Conservation (phyloP, 306 rosid genomes). For the Carpinus fangiana region DNA sequence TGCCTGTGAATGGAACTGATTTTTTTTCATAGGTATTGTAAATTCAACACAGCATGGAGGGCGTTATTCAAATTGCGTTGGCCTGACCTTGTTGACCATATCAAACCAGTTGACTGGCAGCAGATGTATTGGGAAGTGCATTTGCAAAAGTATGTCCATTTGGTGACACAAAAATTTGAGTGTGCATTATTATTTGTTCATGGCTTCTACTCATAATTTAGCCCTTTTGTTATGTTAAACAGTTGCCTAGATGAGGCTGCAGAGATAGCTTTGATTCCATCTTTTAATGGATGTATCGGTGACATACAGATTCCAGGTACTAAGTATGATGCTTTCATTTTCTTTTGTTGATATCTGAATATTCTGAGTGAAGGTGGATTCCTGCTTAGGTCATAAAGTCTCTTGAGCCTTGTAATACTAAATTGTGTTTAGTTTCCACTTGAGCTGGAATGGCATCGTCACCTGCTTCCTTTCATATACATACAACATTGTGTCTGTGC, state of each 20-base stretch:
- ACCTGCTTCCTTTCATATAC: slow-evolving; percentile 1
- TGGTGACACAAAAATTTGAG: slow-evolving; percentile 6
- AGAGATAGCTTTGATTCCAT: slow-evolving; percentile 62
- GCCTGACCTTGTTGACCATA: slow-evolving; percentile 43
- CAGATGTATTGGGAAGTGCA: slow-evolving; percentile 83
- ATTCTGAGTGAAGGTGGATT: slow-evolving; percentile 23
- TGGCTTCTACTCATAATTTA: slow-evolving; percentile 21
- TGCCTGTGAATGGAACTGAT: neutral
- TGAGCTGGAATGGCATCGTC: slow-evolving; percentile 16
- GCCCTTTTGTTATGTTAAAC: slow-evolving; percentile 35
- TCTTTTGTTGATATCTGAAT: neutral
- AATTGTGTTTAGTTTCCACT: slow-evolving; percentile 13
- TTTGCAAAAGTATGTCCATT: slow-evolving; percentile 62
- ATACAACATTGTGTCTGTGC: neutral
- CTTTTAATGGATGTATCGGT: slow-evolving; percentile 58
- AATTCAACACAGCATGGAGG: slow-evolving; percentile 59
- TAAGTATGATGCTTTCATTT: slow-evolving; percentile 6
- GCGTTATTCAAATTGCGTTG: slow-evolving; percentile 51
- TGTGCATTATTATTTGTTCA: slow-evolving; percentile 5
- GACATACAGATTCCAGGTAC: slow-evolving; percentile 73
- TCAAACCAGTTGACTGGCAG: slow-evolving; percentile 60
- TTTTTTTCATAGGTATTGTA: slow-evolving; percentile 45
- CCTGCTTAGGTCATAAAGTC: slow-evolving; percentile 15
- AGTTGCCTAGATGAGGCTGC: slow-evolving; percentile 90
- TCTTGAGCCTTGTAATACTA: neutral